Base-by-base conservation (phyloP, 495 filamentous ascomycete species). In the Annulohypoxylon nitens region DNA sequence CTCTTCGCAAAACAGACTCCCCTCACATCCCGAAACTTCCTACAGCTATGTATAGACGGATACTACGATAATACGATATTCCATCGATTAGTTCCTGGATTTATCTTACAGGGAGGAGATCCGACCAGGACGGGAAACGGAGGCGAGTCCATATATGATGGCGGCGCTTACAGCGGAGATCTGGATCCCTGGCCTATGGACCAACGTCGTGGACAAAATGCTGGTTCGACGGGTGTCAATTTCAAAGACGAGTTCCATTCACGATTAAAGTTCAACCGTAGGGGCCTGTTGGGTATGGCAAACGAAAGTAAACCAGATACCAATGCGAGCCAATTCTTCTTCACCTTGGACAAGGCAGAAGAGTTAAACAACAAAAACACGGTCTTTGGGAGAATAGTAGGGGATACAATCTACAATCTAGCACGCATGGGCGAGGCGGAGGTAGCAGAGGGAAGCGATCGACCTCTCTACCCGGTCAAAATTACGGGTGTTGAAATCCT, bases 281-380 rank as follows among this genome's bases (percentile, higher is more conserved):
- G 96, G 51, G 96, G 96, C 1, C 81, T 98, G 70, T 80, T 99
- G 68, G 96, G 94, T 10, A 98, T 98, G 95, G 96, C 97, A 9
- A 95, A 95, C 78, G 87, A 88, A 36, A 87, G 91, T 3, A 78
- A 78, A 47, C 91, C 92, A 71, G 88, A 95, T 71, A 90, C 91
- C 33, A 97, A 97, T 81, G 92, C 93, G 47, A 97, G 93, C 80
- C 96, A 99, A 83, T 98, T 98, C 84, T 99, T 99, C 81, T 88
- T 99, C 61, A 98, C 96, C 1, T 84, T 99, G 50, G 90, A 83
- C 55, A 92, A 92, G 60, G 91, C 93, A 60, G 88, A 92, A 36
- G 95, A 98, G 82, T 76, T 99, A 80, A 91, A 90, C 55, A 92
- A 92, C 64, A 91, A 93, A 77, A 97, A 97, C 78, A 98, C 96